Percentiles rank a stretch among this genome's conserved stretches.
These are phyloP conservation scores for Blumeria graminis DNA, from an alignment of 2,329 filamentous ascomycete species.

Conservation along the genomic window DNA sequence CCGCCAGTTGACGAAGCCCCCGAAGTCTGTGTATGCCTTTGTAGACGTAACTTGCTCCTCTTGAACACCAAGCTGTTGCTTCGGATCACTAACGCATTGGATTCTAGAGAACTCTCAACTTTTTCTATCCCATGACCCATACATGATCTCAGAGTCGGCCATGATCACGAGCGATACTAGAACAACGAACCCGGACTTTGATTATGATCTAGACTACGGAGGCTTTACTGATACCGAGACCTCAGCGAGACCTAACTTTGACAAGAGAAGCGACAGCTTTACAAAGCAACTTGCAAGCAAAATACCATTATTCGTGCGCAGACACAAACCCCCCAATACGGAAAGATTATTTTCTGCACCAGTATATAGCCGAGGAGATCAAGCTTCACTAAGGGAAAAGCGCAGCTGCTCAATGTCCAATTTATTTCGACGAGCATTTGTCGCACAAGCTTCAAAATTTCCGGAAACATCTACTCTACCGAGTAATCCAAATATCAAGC, in stretches of 20 bases:
- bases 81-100: neutral
- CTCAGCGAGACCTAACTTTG: no score
- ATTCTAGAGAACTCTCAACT: constrained; percentile 5
- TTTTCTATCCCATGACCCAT: constrained; percentile 24
- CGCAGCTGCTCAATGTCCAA: constrained; percentile 56
- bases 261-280: no score
- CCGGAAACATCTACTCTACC: constrained; percentile 25
- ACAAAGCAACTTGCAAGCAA: no score
- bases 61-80: constrained; percentile 1
- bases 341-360: no score
- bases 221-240: no score
- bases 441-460: constrained; percentile 17
- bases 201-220: no score
- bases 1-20: constrained; percentile 22
- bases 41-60: constrained; percentile 26
- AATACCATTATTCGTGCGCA: no score
- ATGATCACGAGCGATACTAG: neutral
- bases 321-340: no score
- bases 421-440: constrained; percentile 22
- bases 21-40: constrained; percentile 42
- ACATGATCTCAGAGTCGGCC: constrained; percentile 26
- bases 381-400: constrained; percentile 35
- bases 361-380: constrained; percentile 13
- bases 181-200: neutral
- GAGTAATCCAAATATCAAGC: constrained; percentile 38